Percentiles rank a stretch among this genome's conserved stretches.
phyloP scores from a whole-genome alignment of 768 basidiomycete genomes.

The Tylopilus sp. region DNA sequence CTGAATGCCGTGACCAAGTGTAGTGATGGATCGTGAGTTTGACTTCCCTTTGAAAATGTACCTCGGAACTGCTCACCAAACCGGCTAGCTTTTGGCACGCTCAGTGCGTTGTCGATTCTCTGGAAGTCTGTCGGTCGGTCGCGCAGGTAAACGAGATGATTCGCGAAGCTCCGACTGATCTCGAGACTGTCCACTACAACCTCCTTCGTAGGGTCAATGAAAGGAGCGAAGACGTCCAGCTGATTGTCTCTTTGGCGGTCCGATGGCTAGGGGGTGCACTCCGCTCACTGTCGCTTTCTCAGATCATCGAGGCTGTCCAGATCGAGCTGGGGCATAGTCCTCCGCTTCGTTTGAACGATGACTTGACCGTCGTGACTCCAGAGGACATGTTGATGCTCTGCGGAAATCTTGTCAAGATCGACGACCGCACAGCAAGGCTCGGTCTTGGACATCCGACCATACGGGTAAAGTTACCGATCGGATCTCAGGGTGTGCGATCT shows the following conservation, averaged over 20 bases:
- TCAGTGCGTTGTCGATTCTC: conserved; percentile 27
- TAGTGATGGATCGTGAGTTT: conserved; percentile 21
- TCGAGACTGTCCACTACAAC: conserved; percentile 20
- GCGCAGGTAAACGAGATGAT: conserved; percentile 22
- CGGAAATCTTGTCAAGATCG: conserved; percentile 27
- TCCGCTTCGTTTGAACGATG: conserved; percentile 24
- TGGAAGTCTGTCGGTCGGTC: conserved; percentile 25
- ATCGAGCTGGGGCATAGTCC: conserved; percentile 22
- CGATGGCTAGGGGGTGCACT: conserved; percentile 27
- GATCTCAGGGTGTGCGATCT: neutral
- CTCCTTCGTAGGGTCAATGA: conserved; percentile 22
- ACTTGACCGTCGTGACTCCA: conserved; percentile 22
- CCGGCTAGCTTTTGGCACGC: conserved; percentile 25
- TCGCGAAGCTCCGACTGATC: conserved; percentile 14
- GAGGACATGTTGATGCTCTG: conserved; percentile 27
- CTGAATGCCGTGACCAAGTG: conserved; percentile 11
- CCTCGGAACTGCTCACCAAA: neutral
- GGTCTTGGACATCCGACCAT: conserved; percentile 23
- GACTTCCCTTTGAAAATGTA: neutral
- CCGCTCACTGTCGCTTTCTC: conserved; percentile 24
- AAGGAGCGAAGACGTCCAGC: conserved; percentile 20
- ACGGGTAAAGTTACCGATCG: conserved; percentile 13
- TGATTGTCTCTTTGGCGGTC: conserved; percentile 23
- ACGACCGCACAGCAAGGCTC: conserved; percentile 17
- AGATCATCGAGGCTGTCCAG: conserved; percentile 29